Evolutionary conservation across 2,329 filamentous ascomycete genomes (phyloP), one percentile per base, ranked within the genome.

Genomic region (Hortaea sp.): DNA sequence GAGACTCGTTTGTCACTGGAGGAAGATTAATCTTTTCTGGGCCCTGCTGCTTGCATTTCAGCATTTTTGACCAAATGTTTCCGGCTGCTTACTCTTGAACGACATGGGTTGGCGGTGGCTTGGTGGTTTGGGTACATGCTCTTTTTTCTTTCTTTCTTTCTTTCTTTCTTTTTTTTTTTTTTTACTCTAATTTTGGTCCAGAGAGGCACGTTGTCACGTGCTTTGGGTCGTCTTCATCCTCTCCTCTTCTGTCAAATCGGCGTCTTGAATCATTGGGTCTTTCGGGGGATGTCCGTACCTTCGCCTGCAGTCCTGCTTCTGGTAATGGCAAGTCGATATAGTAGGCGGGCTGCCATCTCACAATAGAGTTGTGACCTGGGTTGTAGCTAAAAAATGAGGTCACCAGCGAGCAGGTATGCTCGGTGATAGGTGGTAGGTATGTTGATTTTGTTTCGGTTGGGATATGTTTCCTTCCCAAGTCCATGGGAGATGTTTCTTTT

Each of bases 1-100:
- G 52, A 55, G 59, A 56, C 56, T 60, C 59, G 58, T 62, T 60
- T 60, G 58, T 60, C 59, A 62, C 47, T 55, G 54, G 57, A 62
- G 59, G 58, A 45, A 60, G 40, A 62, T 56, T 29, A 27, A 35
- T 10, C 2, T 35, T 35, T 35, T 35, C 32, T 12, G 9, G n/a
- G n/a, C 32, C 32, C 9, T 10, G 2, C 32, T 9, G 9, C 9
- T 35, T 12, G 2, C 2, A 35, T 12, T 35, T n/a, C n/a, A 10
- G 9, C 9, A 9, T 12, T 10, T 35, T 38, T 12, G 12, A 28
- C 13, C 40, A 42, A 35, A 35, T 35, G 32, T 10, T 28, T 30
- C 28, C 7, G 10, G 10, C 27, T 9, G 10, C 12, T 42, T 3
- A 11, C 28, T 28, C 10, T 30, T 10, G 10, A 20, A 20, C 4